Evolutionary conservation across 163 green algal genomes (phyloP), one percentile per base, ranked within the genome.

Genomic region (Smithsoniella earleae): DNA sequence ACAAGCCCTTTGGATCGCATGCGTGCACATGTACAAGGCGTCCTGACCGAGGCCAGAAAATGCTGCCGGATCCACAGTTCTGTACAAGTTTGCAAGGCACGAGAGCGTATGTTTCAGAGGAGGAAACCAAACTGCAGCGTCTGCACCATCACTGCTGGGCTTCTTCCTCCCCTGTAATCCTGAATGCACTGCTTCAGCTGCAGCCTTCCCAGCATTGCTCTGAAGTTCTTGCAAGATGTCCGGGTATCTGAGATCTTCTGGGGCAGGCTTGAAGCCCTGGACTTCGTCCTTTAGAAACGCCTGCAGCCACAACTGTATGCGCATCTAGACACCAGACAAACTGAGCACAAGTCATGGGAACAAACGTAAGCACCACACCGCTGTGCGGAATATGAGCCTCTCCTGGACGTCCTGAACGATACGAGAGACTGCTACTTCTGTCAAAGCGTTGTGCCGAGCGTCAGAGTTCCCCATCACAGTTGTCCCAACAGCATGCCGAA

Each of bases 21-120:
- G 36, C 46, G 91, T 91, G 73, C 84, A 90, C 18, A 87, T 82
- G 1, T 84, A 79, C 28, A 97, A 84, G 1, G 89, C 89, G 75
- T 97, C 91, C 72, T 96, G 89, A 0, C 92, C 92, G 34, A 97
- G 77, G 1, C 90, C 89, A n/a, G 79, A 84, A 77, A 98, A 98
- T 18, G 88, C 92, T 20, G 73, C 77, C 1, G 74, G n/a, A 20
- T 93, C 89, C 54, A 98, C 78, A 1, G 79, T 85, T 22, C 83
- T 82, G 81, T 97, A 97, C 33, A 97, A 82, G 82, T 94, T 95
- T 18, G 83, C 87, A 43, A 98, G 82, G 52, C 88, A 87, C 55
- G 85, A 64, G 73, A 98, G 82, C 16, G 88, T 91, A 34, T 77
- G 76, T 37, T 86, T 80, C 58, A 97, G 78, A 10, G 92, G 89